phyloP scores from a whole-genome alignment of 352 stramenopile species.

The Pythium coloratum region DNA sequence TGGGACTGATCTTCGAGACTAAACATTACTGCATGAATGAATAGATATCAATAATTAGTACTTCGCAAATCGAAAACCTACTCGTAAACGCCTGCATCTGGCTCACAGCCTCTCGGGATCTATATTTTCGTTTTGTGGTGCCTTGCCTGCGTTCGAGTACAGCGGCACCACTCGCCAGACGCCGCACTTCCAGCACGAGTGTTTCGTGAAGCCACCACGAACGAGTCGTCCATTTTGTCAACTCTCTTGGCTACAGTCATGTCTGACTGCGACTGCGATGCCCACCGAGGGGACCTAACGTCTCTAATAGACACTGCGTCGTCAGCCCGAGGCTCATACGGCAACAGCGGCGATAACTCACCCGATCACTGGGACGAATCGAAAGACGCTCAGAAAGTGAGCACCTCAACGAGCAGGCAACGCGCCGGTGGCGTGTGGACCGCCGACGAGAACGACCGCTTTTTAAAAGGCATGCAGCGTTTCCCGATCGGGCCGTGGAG shows the following conservation, averaged over 20 bases:
- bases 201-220: too few relatives aligned
- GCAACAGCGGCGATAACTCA: neutral
- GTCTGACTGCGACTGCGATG: neutral
- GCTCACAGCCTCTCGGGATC: too few relatives aligned
- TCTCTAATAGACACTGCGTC: neutral
- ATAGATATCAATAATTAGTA: too few relatives aligned
- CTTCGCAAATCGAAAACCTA: too few relatives aligned
- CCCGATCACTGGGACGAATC: neutral
- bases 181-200: too few relatives aligned
- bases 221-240: too few relatives aligned
- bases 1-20: too few relatives aligned
- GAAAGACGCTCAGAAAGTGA: neutral
- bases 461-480: constrained; percentile 56
- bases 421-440: constrained; percentile 47
- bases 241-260: neutral
- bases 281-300: neutral
- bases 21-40: too few relatives aligned
- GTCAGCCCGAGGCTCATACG: neutral
- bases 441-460: constrained; percentile 64
- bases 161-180: too few relatives aligned
- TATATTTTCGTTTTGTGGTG: too few relatives aligned
- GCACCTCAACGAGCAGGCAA: neutral
- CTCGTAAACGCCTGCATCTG: too few relatives aligned
- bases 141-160: too few relatives aligned
- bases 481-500: constrained; percentile 72